A percentile compares a stretch with the other conserved stretches of the same genome.
Evolutionary conservation across 306 rosid genomes (phyloP).

Genomic region (Prunus mira): DNA sequence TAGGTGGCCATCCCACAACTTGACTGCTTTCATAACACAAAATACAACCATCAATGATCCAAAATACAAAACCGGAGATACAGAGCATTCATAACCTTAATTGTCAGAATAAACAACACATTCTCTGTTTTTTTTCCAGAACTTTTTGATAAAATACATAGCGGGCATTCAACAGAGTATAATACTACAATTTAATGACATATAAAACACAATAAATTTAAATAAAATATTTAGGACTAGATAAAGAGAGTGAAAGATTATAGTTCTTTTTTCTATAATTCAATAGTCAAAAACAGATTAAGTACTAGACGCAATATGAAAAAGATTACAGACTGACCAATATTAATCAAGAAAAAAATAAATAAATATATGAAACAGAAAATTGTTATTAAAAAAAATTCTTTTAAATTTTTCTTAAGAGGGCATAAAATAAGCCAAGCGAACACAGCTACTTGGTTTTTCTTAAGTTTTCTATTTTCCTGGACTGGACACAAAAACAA

Average conservation of each 20-base stretch:
- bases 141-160: neutral
- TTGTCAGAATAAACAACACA: neutral
- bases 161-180: neutral
- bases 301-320: neutral
- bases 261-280: neutral
- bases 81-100: neutral
- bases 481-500: neutral
- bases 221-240: neutral
- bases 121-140: no score
- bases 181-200: neutral
- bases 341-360: neutral
- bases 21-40: constrained; percentile 43
- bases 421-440: neutral
- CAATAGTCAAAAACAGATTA: neutral
- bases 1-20: constrained; percentile 80
- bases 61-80: neutral
- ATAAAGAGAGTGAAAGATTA: neutral
- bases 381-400: neutral
- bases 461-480: neutral
- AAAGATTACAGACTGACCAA: neutral
- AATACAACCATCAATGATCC: neutral
- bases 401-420: neutral
- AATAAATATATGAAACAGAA: neutral
- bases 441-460: neutral
- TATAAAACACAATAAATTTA: neutral